These are phyloP conservation scores for Xerophyta viscosa DNA, from an alignment of 106 monocot genomes.

Conservation along the genomic window DNA sequence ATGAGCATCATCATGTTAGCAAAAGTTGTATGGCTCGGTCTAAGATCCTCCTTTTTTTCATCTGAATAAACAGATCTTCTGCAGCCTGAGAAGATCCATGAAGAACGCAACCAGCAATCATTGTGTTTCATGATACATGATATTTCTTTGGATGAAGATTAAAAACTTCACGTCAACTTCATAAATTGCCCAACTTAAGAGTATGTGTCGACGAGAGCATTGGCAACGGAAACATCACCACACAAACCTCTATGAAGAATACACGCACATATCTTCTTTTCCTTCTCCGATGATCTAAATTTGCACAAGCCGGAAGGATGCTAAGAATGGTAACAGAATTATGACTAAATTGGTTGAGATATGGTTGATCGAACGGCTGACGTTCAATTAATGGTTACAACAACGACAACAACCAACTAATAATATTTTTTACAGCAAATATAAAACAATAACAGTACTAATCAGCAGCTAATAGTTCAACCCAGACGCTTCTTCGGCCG, in stretches of 20 bases:
- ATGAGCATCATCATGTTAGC: slow-evolving; percentile 39
- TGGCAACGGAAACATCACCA: slow-evolving; percentile 32
- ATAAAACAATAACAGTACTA: too few relatives aligned
- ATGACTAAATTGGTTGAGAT: slow-evolving; percentile 26
- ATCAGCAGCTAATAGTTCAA: slow-evolving; percentile 71
- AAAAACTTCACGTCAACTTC: slow-evolving; percentile 44
- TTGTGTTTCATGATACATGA: slow-evolving; percentile 69
- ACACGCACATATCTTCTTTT: slow-evolving; percentile 78
- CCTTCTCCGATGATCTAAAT: slow-evolving; percentile 48
- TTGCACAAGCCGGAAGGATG: slow-evolving; percentile 61
- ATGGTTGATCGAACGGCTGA: slow-evolving; percentile 31
- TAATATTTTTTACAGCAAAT: too few relatives aligned
- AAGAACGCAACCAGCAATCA: slow-evolving; percentile 56
- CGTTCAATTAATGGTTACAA: slow-evolving; percentile 44
- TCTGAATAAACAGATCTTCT: slow-evolving; percentile 34
- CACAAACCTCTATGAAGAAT: slow-evolving; percentile 37
- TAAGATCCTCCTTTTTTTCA: slow-evolving; percentile 39
- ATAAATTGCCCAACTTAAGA: slow-evolving; percentile 57
- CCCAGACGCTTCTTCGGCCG: too few relatives aligned
- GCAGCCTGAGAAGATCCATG: slow-evolving; percentile 42
- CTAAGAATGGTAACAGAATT: slow-evolving; percentile 70
- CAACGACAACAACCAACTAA: too few relatives aligned
- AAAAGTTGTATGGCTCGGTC: slow-evolving; percentile 47
- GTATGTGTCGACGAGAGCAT: slow-evolving; percentile 62
- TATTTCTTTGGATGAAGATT: slow-evolving; percentile 22